Base-by-base conservation (phyloP, 306 rosid genomes). In the Carpinus fangiana region DNA sequence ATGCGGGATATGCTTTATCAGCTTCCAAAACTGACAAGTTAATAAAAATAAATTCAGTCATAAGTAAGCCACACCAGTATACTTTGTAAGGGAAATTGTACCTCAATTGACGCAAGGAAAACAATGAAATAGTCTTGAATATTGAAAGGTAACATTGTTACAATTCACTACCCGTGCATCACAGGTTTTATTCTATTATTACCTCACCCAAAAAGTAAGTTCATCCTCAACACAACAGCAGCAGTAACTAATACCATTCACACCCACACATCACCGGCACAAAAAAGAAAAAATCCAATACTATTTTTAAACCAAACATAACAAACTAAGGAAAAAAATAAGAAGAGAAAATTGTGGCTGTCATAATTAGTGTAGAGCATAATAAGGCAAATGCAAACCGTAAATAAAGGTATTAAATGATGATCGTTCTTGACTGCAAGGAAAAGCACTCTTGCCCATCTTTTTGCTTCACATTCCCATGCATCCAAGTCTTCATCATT, bases 381-480 rank as follows among this genome's bases (percentile, higher is more conserved):
- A 60, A 72, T 41, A 82, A 75, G 52, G 61, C n/a, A 72, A 85
- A 73, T 80, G 48, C 84, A 66, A 82, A 94, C 98, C 95, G 18
- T 77, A 70, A 90, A 84, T 79, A 86, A 84, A 43, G 95, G 90
- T 62, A 61, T 83, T 82, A 92, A 82, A 71, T 78, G 86, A 84
- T 66, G 72, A 74, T 90, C 97, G 87, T 86, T 83, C 84, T 84
- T 83, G 82, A 85, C 76, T 52, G 86, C 87, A 73, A 94, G 90
- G 61, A 94, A 88, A 89, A 92, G 89, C 75, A 94, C 90, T 84
- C 96, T 86, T 75, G 97, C 88, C 98, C 98, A 94, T 84, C 97
- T 82, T 83, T 87, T 90, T 0, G 93, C 93, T 82, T 94, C 93
- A 76, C 79, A 86, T 79, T 90, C 94, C 98, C 98, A 94, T 79